Evolutionary conservation across 2,329 filamentous ascomycete genomes (phyloP).

Genomic region (Penicillium freii): DNA sequence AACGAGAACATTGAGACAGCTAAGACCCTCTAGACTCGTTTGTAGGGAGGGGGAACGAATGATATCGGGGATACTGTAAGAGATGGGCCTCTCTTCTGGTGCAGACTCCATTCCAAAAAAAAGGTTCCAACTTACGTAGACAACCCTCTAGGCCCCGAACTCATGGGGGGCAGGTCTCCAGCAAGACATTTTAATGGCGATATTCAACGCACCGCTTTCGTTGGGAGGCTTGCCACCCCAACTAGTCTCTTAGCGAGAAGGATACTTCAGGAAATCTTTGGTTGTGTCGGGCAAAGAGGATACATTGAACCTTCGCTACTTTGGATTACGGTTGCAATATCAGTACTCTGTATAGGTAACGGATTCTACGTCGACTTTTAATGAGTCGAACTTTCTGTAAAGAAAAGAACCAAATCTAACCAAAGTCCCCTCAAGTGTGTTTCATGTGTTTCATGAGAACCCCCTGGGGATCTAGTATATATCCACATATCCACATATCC

Average conservation of each 20-base stretch:
- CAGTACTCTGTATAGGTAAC: slow-evolving; percentile 9
- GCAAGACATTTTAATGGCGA: too few relatives aligned
- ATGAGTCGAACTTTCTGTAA: neutral
- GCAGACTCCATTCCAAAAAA: neutral
- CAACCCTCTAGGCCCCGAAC: slow-evolving; percentile 9
- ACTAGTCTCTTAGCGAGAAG: neutral
- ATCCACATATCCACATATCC: neutral
- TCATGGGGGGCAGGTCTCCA: slow-evolving; percentile 5
- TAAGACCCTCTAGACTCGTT: too few relatives aligned
- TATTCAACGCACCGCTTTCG: slow-evolving; percentile 13
- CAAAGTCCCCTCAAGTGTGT: slow-evolving; percentile 36
- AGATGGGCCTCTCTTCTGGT: neutral
- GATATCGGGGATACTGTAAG: slow-evolving; percentile 17
- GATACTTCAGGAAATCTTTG: slow-evolving; percentile 14
- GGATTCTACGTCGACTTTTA: slow-evolving; percentile 23
- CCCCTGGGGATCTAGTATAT: too few relatives aligned
- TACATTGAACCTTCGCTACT: slow-evolving; percentile 21
- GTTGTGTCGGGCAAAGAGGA: slow-evolving; percentile 9
- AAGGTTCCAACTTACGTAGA: neutral
- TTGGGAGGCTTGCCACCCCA: neutral
- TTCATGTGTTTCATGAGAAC: neutral
- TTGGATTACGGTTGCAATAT: slow-evolving; percentile 27
- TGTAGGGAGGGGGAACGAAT: too few relatives aligned
- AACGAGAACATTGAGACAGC: too few relatives aligned
- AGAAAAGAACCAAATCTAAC: neutral